Conservation (phyloP, 495 filamentous ascomycete species). For the Aspergillus haitiensis region DNA sequence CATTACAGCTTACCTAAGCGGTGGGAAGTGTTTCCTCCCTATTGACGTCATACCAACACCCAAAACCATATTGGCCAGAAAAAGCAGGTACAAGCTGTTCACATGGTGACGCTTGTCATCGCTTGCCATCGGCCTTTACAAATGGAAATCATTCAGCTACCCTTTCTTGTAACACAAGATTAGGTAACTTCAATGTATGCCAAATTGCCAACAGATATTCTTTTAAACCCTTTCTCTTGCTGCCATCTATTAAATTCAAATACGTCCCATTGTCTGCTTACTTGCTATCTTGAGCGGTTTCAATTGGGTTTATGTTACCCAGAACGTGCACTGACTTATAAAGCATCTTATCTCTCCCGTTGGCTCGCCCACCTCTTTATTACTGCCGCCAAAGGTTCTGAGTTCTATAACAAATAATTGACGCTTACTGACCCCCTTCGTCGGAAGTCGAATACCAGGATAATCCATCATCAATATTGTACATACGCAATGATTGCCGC, state of each 20-base stretch:
- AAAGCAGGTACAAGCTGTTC: slow-evolving; percentile 24
- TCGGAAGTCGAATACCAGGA: neutral
- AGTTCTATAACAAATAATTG: neutral
- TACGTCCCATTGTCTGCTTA: no score
- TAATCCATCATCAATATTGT: neutral
- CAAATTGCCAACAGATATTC: neutral
- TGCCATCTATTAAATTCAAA: no score
- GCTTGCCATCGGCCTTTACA: slow-evolving; percentile 31
- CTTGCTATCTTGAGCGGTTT: no score
- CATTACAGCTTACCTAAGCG: neutral
- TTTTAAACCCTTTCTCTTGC: no score
- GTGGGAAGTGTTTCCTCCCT: neutral
- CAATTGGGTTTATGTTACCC: no score
- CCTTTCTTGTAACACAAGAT: slow-evolving; percentile 1
- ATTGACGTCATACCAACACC: slow-evolving; percentile 8
- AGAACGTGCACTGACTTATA: no score
- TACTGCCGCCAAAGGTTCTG: no score
- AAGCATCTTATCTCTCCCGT: no score
- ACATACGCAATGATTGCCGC: slow-evolving; percentile 36
- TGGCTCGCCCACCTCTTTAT: no score
- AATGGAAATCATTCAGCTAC: slow-evolving; percentile 20
- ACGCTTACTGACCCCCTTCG: neutral
- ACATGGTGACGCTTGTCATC: slow-evolving; percentile 28
- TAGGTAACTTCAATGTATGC: no score
- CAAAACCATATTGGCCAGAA: slow-evolving; percentile 10